Conservation (phyloP, 495 filamentous ascomycete genomes). For the Daldinia decipiens region DNA sequence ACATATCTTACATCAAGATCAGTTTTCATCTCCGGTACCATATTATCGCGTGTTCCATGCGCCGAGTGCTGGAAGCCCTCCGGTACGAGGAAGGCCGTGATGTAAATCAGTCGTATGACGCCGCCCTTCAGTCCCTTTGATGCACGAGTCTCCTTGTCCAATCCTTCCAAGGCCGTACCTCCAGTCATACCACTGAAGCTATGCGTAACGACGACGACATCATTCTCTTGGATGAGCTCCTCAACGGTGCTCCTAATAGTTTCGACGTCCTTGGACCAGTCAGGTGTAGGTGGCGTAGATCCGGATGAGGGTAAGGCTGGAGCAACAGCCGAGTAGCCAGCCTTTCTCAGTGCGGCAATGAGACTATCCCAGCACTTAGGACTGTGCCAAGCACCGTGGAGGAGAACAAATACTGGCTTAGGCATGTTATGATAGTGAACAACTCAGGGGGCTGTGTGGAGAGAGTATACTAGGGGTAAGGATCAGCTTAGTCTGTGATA, state of each 20-base stretch:
- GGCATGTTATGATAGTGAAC: conserved; percentile 19
- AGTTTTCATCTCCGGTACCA: conserved; percentile 50
- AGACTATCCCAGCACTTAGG: conserved; percentile 51
- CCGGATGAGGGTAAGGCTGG: conserved; percentile 57
- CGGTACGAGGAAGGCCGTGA: conserved; percentile 34
- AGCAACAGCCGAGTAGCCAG: conserved; percentile 51
- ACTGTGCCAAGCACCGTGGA: conserved; percentile 61
- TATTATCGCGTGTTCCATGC: conserved; percentile 44
- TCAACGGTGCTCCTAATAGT: conserved; percentile 40
- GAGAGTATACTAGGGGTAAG: neutral
- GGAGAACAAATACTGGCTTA: conserved; percentile 58
- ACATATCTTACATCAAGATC: conserved; percentile 47
- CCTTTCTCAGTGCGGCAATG: conserved; percentile 27
- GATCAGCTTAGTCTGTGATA: neutral
- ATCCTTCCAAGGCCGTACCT: conserved; percentile 30
- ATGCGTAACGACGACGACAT: conserved; percentile 59
- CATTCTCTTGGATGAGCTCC: conserved; percentile 44
- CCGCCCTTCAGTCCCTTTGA: conserved; percentile 53
- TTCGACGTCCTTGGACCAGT: conserved; percentile 47
- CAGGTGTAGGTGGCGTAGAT: conserved; percentile 51
- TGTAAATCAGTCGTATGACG: conserved; percentile 33
- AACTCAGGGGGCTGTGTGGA: conserved; percentile 3
- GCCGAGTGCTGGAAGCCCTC: conserved; percentile 48
- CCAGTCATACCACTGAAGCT: conserved; percentile 38
- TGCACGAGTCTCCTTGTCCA: conserved; percentile 41